Conservation (phyloP, 495 filamentous ascomycete species). For the Pyrenopolyporus hunteri region DNA sequence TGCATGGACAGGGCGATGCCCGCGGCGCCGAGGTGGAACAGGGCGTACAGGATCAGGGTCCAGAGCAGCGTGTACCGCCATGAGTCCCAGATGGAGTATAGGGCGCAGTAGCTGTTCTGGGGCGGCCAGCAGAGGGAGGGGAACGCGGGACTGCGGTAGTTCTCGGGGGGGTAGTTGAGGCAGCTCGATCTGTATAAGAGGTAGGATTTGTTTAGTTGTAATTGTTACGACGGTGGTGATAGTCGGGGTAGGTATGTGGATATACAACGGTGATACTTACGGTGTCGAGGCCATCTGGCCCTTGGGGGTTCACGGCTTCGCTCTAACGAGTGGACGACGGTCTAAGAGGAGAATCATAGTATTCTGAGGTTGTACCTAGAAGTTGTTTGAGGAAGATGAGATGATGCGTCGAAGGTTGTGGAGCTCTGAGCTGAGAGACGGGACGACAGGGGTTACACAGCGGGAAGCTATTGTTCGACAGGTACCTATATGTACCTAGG, state of each 20-base stretch:
- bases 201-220: conserved; percentile 13
- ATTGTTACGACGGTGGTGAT: background rate
- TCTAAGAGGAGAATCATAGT: too few species aligned
- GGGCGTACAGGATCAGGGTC: conserved; percentile 75
- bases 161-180: conserved; percentile 60
- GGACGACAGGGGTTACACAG: conserved; percentile 7
- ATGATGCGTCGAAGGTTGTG: conserved; percentile 5
- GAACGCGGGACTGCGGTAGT: conserved; percentile 77
- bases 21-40: conserved; percentile 72
- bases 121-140: conserved; percentile 69
- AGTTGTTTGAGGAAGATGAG: background rate
- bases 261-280: conserved; percentile 4
- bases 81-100: conserved; percentile 80
- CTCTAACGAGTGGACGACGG: too few species aligned
- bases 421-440: conserved; percentile 14
- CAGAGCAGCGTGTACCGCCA: conserved; percentile 93
- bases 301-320: too few species aligned
- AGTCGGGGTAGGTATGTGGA: background rate
- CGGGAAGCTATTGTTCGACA: conserved; percentile 19
- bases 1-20: conserved; percentile 77
- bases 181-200: conserved; percentile 39
- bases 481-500: background rate
- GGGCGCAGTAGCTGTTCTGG: conserved; percentile 63
- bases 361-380: background rate
- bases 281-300: conserved; percentile 36